These are phyloP conservation scores for Annulohypoxylon moriforme DNA, from an alignment of 495 filamentous ascomycete species.

Conservation along the genomic window DNA sequence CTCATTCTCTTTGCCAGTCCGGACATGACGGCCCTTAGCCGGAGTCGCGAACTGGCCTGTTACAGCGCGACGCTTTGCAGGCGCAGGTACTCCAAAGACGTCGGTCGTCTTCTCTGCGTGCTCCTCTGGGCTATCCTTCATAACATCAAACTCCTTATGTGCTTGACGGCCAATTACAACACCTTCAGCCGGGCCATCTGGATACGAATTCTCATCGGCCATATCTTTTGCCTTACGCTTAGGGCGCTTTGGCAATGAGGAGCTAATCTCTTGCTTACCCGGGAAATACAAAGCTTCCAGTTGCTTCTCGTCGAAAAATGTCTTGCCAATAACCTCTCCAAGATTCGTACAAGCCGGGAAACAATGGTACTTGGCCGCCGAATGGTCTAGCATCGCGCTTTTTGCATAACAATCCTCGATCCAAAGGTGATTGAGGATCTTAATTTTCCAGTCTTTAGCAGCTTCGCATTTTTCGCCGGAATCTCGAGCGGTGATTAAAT, in stretches of 20 bases:
- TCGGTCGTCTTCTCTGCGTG: conserved; percentile 41
- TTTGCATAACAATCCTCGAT: conserved; percentile 96
- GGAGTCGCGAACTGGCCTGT: conserved; percentile 53
- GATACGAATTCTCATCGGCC: conserved; percentile 53
- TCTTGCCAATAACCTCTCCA: conserved; percentile 91
- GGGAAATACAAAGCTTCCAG: conserved; percentile 55
- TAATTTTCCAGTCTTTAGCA: conserved; percentile 89
- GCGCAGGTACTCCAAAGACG: conserved; percentile 44
- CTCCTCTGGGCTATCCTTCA: conserved; percentile 44
- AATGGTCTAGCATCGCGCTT: conserved; percentile 76
- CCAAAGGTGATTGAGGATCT: conserved; percentile 95
- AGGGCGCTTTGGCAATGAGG: conserved; percentile 47
- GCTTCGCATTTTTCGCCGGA: conserved; percentile 91
- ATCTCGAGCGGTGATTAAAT: conserved; percentile 90
- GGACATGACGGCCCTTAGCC: conserved; percentile 55
- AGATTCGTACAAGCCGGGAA: conserved; percentile 92
- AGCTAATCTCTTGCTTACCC: conserved; percentile 50
- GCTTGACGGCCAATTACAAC: conserved; percentile 43
- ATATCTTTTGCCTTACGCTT: conserved; percentile 56
- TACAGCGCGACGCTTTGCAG: conserved; percentile 28
- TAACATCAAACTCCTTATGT: conserved; percentile 50
- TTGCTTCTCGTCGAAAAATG: conserved; percentile 59
- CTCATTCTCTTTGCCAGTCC: conserved; percentile 82
- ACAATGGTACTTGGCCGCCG: conserved; percentile 76
- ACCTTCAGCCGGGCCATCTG: conserved; percentile 40